A percentile compares a stretch with the other conserved stretches of the same genome.
phyloP scores from a whole-genome alignment of 495 filamentous ascomycete species.

The Hypoxylon crocopeplum region DNA sequence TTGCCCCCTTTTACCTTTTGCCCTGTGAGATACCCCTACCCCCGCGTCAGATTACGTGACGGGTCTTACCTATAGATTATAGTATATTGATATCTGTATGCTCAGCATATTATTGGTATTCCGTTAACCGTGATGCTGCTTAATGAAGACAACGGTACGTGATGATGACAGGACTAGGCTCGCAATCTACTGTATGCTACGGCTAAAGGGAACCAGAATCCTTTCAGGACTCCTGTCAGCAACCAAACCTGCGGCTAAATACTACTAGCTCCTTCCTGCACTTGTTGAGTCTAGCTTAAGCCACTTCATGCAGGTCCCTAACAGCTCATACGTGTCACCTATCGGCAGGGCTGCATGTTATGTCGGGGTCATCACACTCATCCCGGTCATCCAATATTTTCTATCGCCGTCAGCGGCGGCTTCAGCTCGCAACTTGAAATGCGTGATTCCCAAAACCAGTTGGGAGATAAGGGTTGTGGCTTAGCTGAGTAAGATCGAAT shows the following conservation, averaged over 20 bases:
- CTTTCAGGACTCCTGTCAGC: slow-evolving; percentile 6
- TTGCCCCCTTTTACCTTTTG: slow-evolving; percentile 19
- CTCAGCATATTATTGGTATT: slow-evolving; percentile 1
- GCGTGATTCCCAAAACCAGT: neutral
- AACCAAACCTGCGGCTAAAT: slow-evolving; percentile 31
- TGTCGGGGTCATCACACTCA: neutral
- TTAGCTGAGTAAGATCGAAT: neutral
- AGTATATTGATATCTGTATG: slow-evolving; percentile 19
- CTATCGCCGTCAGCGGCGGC: neutral
- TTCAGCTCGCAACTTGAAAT: neutral
- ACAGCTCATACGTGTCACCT: slow-evolving; percentile 26
- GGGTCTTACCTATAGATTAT: slow-evolving; percentile 32
- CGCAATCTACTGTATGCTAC: neutral
- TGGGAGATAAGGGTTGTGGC: neutral
- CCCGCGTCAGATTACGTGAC: slow-evolving; percentile 21
- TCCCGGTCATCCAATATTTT: slow-evolving; percentile 1
- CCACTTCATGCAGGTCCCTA: slow-evolving; percentile 22
- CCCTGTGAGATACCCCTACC: slow-evolving; percentile 36
- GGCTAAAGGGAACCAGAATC: slow-evolving; percentile 1
- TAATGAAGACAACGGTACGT: neutral
- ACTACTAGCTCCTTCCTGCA: slow-evolving; percentile 3
- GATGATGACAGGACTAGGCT: neutral
- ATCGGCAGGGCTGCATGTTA: slow-evolving; percentile 4
- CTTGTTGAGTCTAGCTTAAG: slow-evolving; percentile 13
- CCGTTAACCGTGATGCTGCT: neutral